Percentiles rank a stretch among this genome's conserved stretches.
phyloP scores from a whole-genome alignment of 2,329 filamentous ascomycete genomes.

The Diaporthe vexans region DNA sequence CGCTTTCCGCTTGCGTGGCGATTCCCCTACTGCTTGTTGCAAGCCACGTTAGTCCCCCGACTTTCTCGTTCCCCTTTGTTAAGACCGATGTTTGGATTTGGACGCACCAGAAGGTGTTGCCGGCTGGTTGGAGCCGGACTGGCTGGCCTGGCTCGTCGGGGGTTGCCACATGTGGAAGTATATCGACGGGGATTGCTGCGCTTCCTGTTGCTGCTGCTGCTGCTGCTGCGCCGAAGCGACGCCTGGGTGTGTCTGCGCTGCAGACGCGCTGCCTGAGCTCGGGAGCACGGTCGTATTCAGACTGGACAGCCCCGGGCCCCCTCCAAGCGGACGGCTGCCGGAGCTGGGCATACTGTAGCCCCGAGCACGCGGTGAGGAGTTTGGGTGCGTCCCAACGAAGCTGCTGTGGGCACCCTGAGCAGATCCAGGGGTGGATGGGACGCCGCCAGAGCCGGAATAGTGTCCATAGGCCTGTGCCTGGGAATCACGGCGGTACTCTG shows the following conservation, averaged over 20 bases:
- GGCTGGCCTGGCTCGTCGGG: constrained; percentile 74
- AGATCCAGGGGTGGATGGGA: constrained; percentile 60
- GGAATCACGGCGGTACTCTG: constrained; percentile 68
- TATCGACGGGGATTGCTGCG: constrained; percentile 79
- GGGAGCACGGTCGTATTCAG: constrained; percentile 62
- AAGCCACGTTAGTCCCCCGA: constrained; percentile 57
- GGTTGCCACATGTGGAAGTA: constrained; percentile 97
- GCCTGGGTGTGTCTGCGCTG: constrained; percentile 64
- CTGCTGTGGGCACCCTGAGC: constrained; percentile 54
- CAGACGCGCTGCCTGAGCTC: constrained; percentile 52
- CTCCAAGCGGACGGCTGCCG: constrained; percentile 53
- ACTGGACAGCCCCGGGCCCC: constrained; percentile 57
- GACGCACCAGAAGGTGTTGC: constrained; percentile 82
- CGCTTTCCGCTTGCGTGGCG: constrained; percentile 89
- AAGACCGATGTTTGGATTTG: constrained; percentile 63
- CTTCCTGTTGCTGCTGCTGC: constrained; percentile 66
- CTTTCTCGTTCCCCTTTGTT: constrained; percentile 48
- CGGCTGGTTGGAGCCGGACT: constrained; percentile 72
- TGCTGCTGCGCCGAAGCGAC: constrained; percentile 69
- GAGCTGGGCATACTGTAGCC: constrained; percentile 63
- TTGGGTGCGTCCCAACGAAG: constrained; percentile 60
- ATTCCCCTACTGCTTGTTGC: constrained; percentile 76
- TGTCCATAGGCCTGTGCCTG: constrained; percentile 58
- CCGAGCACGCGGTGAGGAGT: constrained; percentile 64
- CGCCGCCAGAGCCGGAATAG: constrained; percentile 56